Conservation (phyloP, 495 filamentous ascomycete species). For the Annulohypoxylon moriforme region DNA sequence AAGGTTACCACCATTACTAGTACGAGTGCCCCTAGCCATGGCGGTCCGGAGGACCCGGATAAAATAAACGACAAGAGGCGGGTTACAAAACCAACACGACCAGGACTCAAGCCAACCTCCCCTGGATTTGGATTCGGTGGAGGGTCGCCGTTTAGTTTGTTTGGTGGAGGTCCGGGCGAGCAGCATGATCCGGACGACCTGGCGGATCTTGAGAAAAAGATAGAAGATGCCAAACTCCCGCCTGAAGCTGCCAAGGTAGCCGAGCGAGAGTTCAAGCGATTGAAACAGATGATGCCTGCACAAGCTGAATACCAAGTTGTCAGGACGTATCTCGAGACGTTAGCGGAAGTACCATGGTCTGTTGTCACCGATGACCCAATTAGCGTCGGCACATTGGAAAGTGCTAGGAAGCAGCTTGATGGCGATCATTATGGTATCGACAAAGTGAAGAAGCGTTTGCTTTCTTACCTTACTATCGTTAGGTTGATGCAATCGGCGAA, state of each 20-base stretch:
- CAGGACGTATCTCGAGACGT: constrained; percentile 93
- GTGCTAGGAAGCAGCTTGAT: constrained; percentile 89
- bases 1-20: constrained; percentile 79
- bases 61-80: constrained; percentile 56
- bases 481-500: constrained; percentile 93
- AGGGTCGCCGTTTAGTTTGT: constrained; percentile 52
- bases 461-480: constrained; percentile 96
- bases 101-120: constrained; percentile 56
- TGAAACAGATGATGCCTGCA: constrained; percentile 93
- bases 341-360: constrained; percentile 95
- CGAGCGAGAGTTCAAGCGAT: constrained; percentile 84
- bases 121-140: constrained; percentile 63
- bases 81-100: constrained; percentile 64
- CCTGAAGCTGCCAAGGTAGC: constrained; percentile 82
- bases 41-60: constrained; percentile 56
- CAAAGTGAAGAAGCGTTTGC: constrained; percentile 94
- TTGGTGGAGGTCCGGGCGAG: constrained; percentile 42
- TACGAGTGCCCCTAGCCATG: constrained; percentile 64
- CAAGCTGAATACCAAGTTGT: constrained; percentile 96
- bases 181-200: constrained; percentile 66
- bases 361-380: constrained; percentile 87
- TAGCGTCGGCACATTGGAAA: constrained; percentile 79
- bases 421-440: constrained; percentile 97
- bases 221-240: constrained; percentile 80
- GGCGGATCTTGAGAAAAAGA: constrained; percentile 84